These are phyloP conservation scores for Tuber calosporum DNA, from an alignment of 495 filamentous ascomycete genomes.

Conservation along the genomic window DNA sequence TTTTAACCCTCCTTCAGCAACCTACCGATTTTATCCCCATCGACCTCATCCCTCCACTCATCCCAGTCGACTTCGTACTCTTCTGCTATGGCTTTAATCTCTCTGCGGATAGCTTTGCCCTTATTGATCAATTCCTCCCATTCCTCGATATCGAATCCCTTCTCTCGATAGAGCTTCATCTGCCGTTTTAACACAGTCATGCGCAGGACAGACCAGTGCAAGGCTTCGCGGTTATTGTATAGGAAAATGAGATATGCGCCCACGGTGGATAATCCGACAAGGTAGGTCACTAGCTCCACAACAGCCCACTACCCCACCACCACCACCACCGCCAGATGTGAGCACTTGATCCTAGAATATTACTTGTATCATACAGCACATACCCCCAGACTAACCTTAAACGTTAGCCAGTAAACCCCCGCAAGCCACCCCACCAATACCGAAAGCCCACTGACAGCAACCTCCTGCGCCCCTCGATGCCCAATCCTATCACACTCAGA, in stretches of 20 bases:
- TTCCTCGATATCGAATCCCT: constrained; percentile 64
- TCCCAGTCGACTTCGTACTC: constrained; percentile 96
- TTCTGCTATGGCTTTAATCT: constrained; percentile 72
- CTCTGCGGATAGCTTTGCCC: constrained; percentile 66
- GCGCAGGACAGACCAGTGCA: constrained; percentile 75
- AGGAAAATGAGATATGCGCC: constrained; percentile 89
- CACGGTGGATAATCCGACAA: constrained; percentile 55
- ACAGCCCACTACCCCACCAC: constrained; percentile 58
- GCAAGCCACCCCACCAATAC: constrained; percentile 71
- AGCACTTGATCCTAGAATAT: not conserved
- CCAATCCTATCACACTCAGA: constrained; percentile 72
- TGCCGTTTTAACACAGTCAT: constrained; percentile 74
- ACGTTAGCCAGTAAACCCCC: constrained; percentile 68
- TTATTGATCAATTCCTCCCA: constrained; percentile 80
- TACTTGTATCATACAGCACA: not conserved
- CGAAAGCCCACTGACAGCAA: constrained; percentile 71
- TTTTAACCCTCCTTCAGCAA: constrained; percentile 57
- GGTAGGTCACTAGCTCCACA: constrained; percentile 75
- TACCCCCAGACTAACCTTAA: constrained; percentile 63
- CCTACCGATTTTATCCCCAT: constrained; percentile 64
- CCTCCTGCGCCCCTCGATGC: constrained; percentile 64
- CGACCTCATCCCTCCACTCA: constrained; percentile 62
- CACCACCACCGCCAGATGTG: no score
- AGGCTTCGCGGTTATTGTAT: constrained; percentile 83
- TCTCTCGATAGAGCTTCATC: constrained; percentile 63